A percentile compares a stretch with the other conserved stretches of the same genome.
Evolutionary conservation across 2,329 filamentous ascomycete species (phyloP).

Genomic region (Sphaerulina populicola): DNA sequence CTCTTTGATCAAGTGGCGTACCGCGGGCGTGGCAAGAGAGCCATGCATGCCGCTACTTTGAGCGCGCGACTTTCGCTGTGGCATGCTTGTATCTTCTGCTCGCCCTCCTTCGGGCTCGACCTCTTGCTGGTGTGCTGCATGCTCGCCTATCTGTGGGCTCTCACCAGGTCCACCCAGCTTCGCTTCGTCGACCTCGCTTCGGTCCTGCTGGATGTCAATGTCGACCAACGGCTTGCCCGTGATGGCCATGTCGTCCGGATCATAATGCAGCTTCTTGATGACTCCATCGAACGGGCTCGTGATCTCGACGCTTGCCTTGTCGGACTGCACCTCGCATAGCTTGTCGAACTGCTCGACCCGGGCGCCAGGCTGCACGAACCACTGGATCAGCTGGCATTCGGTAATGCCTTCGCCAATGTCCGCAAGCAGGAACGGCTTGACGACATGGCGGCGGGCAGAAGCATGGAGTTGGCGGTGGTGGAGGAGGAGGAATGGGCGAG

Average conservation of each 20-base stretch:
- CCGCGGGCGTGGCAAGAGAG: conserved; percentile 79
- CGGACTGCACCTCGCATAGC: conserved; percentile 94
- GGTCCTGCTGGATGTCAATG: conserved; percentile 80
- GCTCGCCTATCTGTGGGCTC: conserved; percentile 10
- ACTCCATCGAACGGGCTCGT: conserved; percentile 92
- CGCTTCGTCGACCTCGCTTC: conserved; percentile 53
- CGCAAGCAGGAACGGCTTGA: conserved; percentile 74
- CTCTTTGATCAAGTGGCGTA: conserved; percentile 78
- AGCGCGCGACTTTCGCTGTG: conserved; percentile 10
- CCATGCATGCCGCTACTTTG: conserved; percentile 54
- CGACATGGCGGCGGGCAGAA: conserved; percentile 34
- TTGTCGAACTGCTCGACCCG: conserved; percentile 97
- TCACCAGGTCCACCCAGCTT: conserved; percentile 31
- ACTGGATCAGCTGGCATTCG: conserved; percentile 98
- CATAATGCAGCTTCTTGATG: conserved; percentile 93
- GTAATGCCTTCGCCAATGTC: conserved; percentile 93
- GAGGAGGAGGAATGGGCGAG: conserved; percentile 19
- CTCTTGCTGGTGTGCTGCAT: conserved; percentile 15
- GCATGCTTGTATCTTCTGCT: conserved; percentile 2
- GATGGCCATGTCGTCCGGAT: conserved; percentile 90
- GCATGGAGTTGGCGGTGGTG: conserved; percentile 25
- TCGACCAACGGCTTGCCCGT: conserved; percentile 89
- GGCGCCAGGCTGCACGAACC: conserved; percentile 95
- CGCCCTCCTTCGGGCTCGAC: conserved; percentile 16
- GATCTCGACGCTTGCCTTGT: conserved; percentile 75